phyloP scores from a whole-genome alignment of 768 basidiomycete species.

The Leccinum ochraceum region DNA sequence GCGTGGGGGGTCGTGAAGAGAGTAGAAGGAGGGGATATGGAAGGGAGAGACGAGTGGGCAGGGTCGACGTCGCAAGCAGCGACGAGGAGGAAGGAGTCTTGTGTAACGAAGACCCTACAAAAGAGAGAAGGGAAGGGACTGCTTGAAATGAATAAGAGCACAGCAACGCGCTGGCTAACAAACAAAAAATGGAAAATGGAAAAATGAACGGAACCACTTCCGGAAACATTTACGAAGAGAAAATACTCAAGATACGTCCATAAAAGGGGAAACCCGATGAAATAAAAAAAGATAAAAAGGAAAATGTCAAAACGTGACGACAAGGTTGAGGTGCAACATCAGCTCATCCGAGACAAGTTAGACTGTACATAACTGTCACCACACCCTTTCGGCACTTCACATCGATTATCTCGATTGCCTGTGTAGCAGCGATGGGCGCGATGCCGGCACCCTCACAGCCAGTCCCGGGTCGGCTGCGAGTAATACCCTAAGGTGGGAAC shows the following conservation, averaged over 20 bases:
- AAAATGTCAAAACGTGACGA: slow-evolving; percentile 24
- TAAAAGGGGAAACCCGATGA: slow-evolving; percentile 10
- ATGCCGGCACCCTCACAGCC: slow-evolving; percentile 24
- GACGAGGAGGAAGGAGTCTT: slow-evolving; percentile 27
- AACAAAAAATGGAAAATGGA: slow-evolving; percentile 18
- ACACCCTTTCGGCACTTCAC: slow-evolving; percentile 10
- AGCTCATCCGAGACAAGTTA: slow-evolving; percentile 31
- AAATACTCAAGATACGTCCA: slow-evolving; percentile 18
- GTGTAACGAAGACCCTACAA: slow-evolving; percentile 28
- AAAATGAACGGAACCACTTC: neutral
- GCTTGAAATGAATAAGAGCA: slow-evolving; percentile 35
- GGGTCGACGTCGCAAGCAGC: slow-evolving; percentile 24
- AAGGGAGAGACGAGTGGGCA: slow-evolving; percentile 20
- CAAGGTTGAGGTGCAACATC: slow-evolving; percentile 17
- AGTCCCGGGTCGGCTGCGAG: slow-evolving; percentile 3
- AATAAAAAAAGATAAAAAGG: slow-evolving; percentile 16
- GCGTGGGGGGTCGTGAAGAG: slow-evolving; percentile 36
- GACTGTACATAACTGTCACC: slow-evolving; percentile 18
- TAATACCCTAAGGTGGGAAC: slow-evolving; percentile 5
- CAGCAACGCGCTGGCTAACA: slow-evolving; percentile 24
- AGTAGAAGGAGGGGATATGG: slow-evolving; percentile 25
- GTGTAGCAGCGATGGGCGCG: neutral
- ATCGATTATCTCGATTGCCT: slow-evolving; percentile 13
- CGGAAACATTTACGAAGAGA: slow-evolving; percentile 6
- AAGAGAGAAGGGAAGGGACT: slow-evolving; percentile 22